phyloP scores from a whole-genome alignment of 805 yeast genomes.

The Metschnikowia dekortorum region DNA sequence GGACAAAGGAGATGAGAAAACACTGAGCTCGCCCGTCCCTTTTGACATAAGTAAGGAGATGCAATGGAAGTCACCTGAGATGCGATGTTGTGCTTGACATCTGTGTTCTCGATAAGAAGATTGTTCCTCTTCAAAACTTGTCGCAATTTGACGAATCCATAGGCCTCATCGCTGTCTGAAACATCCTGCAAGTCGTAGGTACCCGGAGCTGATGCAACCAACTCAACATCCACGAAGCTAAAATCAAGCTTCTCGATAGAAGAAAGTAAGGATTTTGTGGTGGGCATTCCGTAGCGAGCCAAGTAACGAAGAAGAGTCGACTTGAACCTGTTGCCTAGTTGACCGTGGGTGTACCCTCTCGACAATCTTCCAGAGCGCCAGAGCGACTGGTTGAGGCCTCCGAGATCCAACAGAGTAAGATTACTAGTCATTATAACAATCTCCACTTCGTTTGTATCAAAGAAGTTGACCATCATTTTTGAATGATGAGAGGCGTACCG shows the following conservation, averaged over 20 bases:
- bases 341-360: conserved; percentile 9
- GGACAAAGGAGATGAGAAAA: conserved; percentile 49
- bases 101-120: conserved; percentile 21
- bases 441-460: conserved; percentile 41
- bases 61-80: conserved; percentile 50
- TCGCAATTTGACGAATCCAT: conserved; percentile 47
- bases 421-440: conserved; percentile 59
- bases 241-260: conserved; percentile 40
- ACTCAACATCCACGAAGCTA: conserved; percentile 43
- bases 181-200: conserved; percentile 15
- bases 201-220: conserved; percentile 56
- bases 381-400: conserved; percentile 57
- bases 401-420: conserved; percentile 50
- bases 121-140: conserved; percentile 35
- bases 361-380: conserved; percentile 54
- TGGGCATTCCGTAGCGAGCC: conserved; percentile 32
- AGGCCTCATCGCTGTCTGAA: conserved; percentile 21
- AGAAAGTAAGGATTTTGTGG: conserved; percentile 24
- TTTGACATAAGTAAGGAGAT: conserved; percentile 32
- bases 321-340: conserved; percentile 33
- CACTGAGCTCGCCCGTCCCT: conserved; percentile 32
- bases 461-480: conserved; percentile 60
- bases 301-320: conserved; percentile 44
- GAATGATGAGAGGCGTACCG: conserved; percentile 55
- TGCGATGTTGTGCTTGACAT: conserved; percentile 25